Conservation (phyloP, 768 basidiomycete genomes). For the Termitomyces sp. region DNA sequence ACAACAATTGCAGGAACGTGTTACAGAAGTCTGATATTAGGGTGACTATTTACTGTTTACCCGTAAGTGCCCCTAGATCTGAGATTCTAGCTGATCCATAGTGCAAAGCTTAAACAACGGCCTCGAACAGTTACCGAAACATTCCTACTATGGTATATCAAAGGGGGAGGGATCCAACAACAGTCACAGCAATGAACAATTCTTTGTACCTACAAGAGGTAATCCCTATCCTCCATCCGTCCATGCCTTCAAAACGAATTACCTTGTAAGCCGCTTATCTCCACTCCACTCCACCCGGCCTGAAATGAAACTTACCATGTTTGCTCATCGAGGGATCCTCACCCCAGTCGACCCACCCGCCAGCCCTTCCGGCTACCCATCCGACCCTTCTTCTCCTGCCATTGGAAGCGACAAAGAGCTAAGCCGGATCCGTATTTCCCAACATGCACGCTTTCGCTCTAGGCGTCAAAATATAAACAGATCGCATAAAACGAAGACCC, state of each 20-base stretch:
- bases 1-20: background rate
- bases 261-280: background rate
- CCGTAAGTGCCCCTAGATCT: constrained; percentile 1
- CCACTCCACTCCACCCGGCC: background rate
- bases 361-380: background rate
- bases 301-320: background rate
- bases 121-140: background rate
- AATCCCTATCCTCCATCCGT: too few species aligned
- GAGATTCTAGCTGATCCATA: constrained; percentile 4
- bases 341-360: background rate
- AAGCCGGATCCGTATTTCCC: background rate
- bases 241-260: too few species aligned
- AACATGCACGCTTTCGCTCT: background rate
- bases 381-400: background rate
- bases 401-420: background rate
- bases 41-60: background rate
- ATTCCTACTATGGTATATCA: background rate
- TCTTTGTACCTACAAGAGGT: background rate
- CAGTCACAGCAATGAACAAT: background rate
- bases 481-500: background rate
- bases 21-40: background rate
- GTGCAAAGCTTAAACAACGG: constrained; percentile 7
- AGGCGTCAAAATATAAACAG: background rate
- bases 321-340: background rate
- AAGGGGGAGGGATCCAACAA: background rate